Conservation (phyloP, 2,329 filamentous ascomycete genomes). For the Fonsecaea erecta region DNA sequence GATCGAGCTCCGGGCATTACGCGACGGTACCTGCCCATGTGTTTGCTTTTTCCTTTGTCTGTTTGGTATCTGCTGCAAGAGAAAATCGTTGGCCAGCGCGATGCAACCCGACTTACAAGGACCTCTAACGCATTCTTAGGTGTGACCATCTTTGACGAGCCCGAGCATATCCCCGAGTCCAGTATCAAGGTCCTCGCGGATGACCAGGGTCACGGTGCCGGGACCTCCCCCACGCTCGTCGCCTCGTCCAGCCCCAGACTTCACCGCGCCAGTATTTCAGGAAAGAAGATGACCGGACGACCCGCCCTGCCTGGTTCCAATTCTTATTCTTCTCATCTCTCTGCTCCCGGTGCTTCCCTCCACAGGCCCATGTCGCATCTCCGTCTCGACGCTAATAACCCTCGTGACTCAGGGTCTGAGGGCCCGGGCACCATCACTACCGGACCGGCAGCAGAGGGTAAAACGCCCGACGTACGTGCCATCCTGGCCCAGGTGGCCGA, state of each 20-base stretch:
- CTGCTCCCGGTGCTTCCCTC: conserved; percentile 5
- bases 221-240: conserved; percentile 29
- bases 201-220: conserved; percentile 27
- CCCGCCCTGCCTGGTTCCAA: conserved; percentile 24
- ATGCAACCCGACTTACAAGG: neutral
- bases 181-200: conserved; percentile 18
- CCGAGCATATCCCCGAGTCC: conserved; percentile 36
- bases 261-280: conserved; percentile 38
- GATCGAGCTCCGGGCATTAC: neutral
- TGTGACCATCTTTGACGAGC: conserved; percentile 39
- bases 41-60: conserved; percentile 14
- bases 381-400: conserved; percentile 26
- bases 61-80: neutral
- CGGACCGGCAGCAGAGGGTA: conserved; percentile 25
- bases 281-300: conserved; percentile 38
- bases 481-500: conserved; percentile 75
- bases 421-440: conserved; percentile 10
- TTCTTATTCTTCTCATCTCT: conserved; percentile 27
- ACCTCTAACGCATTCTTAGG: conserved; percentile 25
- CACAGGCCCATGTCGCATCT: conserved; percentile 32
- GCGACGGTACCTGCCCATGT: neutral
- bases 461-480: conserved; percentile 33
- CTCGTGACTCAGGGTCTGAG: neutral
- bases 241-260: conserved; percentile 26
- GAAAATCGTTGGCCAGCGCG: neutral